Base-by-base conservation (phyloP, 352 stramenopile species). In the Phytophthora nicotianae region DNA sequence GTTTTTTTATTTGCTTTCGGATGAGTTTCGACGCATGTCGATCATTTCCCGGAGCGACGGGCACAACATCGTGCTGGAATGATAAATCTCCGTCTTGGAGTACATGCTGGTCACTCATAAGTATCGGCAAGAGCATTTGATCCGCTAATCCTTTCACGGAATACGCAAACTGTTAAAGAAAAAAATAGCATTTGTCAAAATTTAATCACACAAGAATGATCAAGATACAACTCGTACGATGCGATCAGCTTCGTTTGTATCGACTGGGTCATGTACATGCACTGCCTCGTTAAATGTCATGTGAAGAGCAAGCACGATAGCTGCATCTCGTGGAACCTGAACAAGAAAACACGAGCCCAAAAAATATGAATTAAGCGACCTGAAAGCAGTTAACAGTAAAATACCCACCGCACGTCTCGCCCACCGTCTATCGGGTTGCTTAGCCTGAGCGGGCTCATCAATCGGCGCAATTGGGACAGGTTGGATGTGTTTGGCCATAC, bases 21-120 rank as follows among this genome's bases (percentile, higher is more conserved):
- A 62, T 62, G 1, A 69, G 42, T 6, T 67, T 77, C 13, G 64
- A 50, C 7, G 35, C 55, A 37, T 74, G 69, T 5, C 69, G 64
- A 43, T 74, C 69, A 38, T 45, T 60, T 35, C 20, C 23, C 3
- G 56, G n/a, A 8, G 60, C 23, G 7, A 59, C 13, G 0, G 69
- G 65, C 50, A 65, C 20, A 7, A 21, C 20, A 53, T 74, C 65
- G 2, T 35, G 20, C 11, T 64, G 40, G 48, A 74, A 77, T 0
- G 20, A 16, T 7, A 77, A 41, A 19, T 65, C 47, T 5, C 58
- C 54, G 32, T 23, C 56, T 48, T 67, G 32, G 41, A 59, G 23
- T 5, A 66, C 42, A 46, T 71, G 24, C 9, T 49, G 5, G 0
- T 5, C 37, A 24, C 27, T 53, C 23, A 62, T 50, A n/a, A 73